Percentiles rank a stretch among this genome's conserved stretches.
These are phyloP conservation scores for Catunica adiposa DNA, from an alignment of 2,329 filamentous ascomycete genomes.

Conservation along the genomic window DNA sequence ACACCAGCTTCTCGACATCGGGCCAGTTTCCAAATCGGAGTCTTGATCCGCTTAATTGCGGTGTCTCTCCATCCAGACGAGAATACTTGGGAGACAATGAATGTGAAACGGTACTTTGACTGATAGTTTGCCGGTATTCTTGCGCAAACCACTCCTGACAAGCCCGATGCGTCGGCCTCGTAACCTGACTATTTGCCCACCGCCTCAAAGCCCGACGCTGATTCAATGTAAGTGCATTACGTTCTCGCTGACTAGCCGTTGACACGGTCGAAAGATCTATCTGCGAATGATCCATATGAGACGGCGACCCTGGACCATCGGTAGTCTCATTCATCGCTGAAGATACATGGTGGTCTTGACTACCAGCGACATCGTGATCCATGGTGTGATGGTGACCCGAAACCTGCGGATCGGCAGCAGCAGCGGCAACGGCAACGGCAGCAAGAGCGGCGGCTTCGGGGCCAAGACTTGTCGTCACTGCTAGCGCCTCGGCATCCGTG, in stretches of 20 bases:
- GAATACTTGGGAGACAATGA: slow-evolving; percentile 46
- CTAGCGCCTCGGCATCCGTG: background rate
- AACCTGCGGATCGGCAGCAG: background rate
- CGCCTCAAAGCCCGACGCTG: slow-evolving; percentile 43
- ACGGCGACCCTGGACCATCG: background rate
- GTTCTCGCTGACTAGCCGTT: slow-evolving; percentile 26
- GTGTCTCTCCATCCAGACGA: slow-evolving; percentile 41
- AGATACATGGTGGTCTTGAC: too few species aligned
- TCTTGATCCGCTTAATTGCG: slow-evolving; percentile 44
- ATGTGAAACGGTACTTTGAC: slow-evolving; percentile 46
- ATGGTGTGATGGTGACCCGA: background rate
- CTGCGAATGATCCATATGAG: background rate
- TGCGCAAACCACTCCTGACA: slow-evolving; percentile 47
- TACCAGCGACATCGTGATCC: background rate
- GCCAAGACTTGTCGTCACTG: slow-evolving; percentile 2
- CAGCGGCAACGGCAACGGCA: slow-evolving; percentile 2
- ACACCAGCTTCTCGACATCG: slow-evolving; percentile 42
- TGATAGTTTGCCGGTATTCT: slow-evolving; percentile 43
- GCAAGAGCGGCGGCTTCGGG: slow-evolving; percentile 8
- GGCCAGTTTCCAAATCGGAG: slow-evolving; percentile 49
- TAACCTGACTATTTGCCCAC: slow-evolving; percentile 40
- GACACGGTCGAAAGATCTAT: background rate
- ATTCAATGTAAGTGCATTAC: slow-evolving; percentile 44
- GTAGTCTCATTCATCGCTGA: background rate
- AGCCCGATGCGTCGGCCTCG: slow-evolving; percentile 41